Conservation (phyloP, 805 yeast genomes). For the Candida andamanensis region DNA sequence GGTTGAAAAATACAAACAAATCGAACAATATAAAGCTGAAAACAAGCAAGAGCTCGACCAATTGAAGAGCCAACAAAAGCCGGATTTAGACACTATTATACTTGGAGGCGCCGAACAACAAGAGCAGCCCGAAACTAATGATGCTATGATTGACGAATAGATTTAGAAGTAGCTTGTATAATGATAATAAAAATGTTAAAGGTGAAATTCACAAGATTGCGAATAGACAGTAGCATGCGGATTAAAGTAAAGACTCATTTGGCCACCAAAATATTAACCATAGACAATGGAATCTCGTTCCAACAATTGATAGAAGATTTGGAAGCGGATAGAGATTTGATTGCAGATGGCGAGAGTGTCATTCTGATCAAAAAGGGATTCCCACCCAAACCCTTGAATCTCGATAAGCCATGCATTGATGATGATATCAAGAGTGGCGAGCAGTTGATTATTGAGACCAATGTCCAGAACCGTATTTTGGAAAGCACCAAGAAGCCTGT, state of each 20-base stretch:
- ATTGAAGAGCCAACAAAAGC: slow-evolving; percentile 31
- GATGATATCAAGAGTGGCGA: slow-evolving; percentile 58
- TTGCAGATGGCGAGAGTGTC: slow-evolving; percentile 7
- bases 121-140: slow-evolving; percentile 7
- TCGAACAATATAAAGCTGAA: slow-evolving; percentile 31
- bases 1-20: slow-evolving; percentile 55
- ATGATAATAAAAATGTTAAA: too few relatives aligned
- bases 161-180: too few relatives aligned
- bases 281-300: slow-evolving; percentile 34
- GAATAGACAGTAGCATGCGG: slow-evolving; percentile 13
- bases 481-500: background rate
- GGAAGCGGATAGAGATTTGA: slow-evolving; percentile 1
- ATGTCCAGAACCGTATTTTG: background rate
- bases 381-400: slow-evolving; percentile 50
- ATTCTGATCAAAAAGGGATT: slow-evolving; percentile 46
- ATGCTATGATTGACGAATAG: slow-evolving; percentile 16
- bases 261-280: slow-evolving; percentile 8
- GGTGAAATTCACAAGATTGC: too few relatives aligned
- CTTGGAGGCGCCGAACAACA: slow-evolving; percentile 16
- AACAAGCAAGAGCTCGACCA: slow-evolving; percentile 42
- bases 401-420: slow-evolving; percentile 19
- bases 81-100: slow-evolving; percentile 31
- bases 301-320: slow-evolving; percentile 22
- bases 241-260: slow-evolving; percentile 9
- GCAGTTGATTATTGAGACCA: slow-evolving; percentile 39